Evolutionary conservation across 306 rosid genomes (phyloP), one percentile per base, ranked within the genome.

Genomic region (Fragaria ananassa): DNA sequence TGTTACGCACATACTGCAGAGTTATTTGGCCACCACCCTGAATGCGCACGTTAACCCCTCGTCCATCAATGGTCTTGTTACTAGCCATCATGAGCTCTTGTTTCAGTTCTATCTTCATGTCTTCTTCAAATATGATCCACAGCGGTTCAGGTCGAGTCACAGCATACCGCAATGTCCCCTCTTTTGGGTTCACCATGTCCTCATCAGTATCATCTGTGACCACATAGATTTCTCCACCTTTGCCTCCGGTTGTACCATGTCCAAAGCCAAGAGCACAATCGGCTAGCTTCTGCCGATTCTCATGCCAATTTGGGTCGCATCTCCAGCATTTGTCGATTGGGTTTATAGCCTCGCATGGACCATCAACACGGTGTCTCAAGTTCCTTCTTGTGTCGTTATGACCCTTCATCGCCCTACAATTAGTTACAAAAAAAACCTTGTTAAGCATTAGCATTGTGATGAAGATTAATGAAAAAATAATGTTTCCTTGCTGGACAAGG

Each of bases 11-110:
- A 74, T 49, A 83, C 45, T 87, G 89, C 68, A 85, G 3, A 2
- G 91, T 85, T 0, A 89, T 80, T 76, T 89, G 91, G 17, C 80
- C 87, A 44, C 93, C 93, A 27, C 67, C 13, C n/a, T 47, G 14
- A 13, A 87, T 80, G 35, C 78, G 91, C 29, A 89, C 84, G 15
- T 81, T 60, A 34, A 81, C 88, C 4, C 91, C 89, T 5, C 93
- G 82, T 5, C 42, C 91, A 70, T 89, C 89, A 23, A 89, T 75
- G 23, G 93, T 87, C 88, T 62, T 62, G 68, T 62, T 1, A 62
- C 68, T 89, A 87, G 57, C 70, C 29, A 85, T 10, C 41, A 82
- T 5, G 17, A 86, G 89, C 81, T 86, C 86, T 82, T 51, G 70
- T 9, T 6, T 61, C 10, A 81, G 78, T 58, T 42, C 75, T 42